A percentile compares a stretch with the other conserved stretches of the same genome.
phyloP scores from a whole-genome alignment of 1,284 basidiomycete species.

The Trichosporon coremiiforme region DNA sequence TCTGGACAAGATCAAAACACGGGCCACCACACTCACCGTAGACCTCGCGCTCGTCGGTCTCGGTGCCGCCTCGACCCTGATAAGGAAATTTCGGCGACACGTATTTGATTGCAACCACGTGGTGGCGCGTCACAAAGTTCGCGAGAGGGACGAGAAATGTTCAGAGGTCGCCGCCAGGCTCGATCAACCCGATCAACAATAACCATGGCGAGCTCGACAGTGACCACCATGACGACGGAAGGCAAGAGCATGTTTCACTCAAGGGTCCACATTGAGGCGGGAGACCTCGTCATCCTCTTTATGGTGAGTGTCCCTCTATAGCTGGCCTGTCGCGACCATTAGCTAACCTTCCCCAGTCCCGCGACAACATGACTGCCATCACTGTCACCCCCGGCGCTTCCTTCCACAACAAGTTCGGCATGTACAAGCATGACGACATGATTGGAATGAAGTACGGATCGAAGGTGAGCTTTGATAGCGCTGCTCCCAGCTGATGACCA shows the following conservation, averaged over 20 bases:
- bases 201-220: neutral
- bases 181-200: slow-evolving; percentile 6
- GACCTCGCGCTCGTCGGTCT: slow-evolving; percentile 8
- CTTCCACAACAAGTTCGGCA: slow-evolving; percentile 85
- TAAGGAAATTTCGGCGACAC: slow-evolving; percentile 21
- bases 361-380: slow-evolving; percentile 77
- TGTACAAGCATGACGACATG: slow-evolving; percentile 82
- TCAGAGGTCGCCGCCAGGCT: neutral
- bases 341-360: slow-evolving; percentile 61
- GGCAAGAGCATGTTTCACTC: slow-evolving; percentile 50
- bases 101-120: slow-evolving; percentile 16
- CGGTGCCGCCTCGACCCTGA: neutral
- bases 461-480: slow-evolving; percentile 54
- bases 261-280: slow-evolving; percentile 63
- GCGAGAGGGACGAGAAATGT: neutral
- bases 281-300: slow-evolving; percentile 84
- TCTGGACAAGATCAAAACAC: slow-evolving; percentile 9
- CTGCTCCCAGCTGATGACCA: slow-evolving; percentile 53
- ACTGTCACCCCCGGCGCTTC: slow-evolving; percentile 78
- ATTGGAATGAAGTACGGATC: slow-evolving; percentile 88
- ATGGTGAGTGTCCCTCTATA: slow-evolving; percentile 62
- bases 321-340: neutral
- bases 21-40: slow-evolving; percentile 19
- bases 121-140: slow-evolving; percentile 25
- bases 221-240: slow-evolving; percentile 19